Evolutionary conservation across 768 basidiomycete species (phyloP).

Genomic region (Phallus indusiatus): DNA sequence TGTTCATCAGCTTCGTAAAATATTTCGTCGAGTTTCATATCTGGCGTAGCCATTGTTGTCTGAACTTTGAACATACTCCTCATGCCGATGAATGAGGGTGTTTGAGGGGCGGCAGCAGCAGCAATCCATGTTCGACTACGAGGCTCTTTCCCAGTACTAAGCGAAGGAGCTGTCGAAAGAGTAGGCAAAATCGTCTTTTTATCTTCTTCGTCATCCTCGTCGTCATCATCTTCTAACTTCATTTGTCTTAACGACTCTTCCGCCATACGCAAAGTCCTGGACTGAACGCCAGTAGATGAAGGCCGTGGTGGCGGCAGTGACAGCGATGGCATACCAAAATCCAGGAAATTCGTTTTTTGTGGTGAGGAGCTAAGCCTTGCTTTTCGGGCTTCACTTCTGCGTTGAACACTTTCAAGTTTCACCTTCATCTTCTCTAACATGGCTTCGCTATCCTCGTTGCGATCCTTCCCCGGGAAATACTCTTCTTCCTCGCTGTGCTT

Average conservation of each 20-base stretch:
- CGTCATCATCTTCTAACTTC: slow-evolving; percentile 13
- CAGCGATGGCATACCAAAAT: background rate
- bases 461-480: slow-evolving; percentile 4
- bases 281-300: too few relatives aligned
- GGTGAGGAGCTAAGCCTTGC: slow-evolving; percentile 4
- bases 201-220: slow-evolving; percentile 19
- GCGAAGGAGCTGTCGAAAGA: slow-evolving; percentile 14
- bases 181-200: slow-evolving; percentile 15
- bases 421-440: slow-evolving; percentile 41
- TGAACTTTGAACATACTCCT: slow-evolving; percentile 20
- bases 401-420: slow-evolving; percentile 35
- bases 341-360: slow-evolving; percentile 8
- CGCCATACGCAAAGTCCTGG: background rate
- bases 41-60: slow-evolving; percentile 11
- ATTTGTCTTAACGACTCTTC: slow-evolving; percentile 5
- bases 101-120: slow-evolving; percentile 22
- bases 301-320: background rate
- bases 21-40: background rate
- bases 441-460: slow-evolving; percentile 8
- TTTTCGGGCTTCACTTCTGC: slow-evolving; percentile 25
- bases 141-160: slow-evolving; percentile 18
- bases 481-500: slow-evolving; percentile 1
- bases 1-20: background rate
- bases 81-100: slow-evolving; percentile 27
- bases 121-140: slow-evolving; percentile 14